Evolutionary conservation across 2,329 filamentous ascomycete species (phyloP).

Genomic region (Thelonectria blattea): DNA sequence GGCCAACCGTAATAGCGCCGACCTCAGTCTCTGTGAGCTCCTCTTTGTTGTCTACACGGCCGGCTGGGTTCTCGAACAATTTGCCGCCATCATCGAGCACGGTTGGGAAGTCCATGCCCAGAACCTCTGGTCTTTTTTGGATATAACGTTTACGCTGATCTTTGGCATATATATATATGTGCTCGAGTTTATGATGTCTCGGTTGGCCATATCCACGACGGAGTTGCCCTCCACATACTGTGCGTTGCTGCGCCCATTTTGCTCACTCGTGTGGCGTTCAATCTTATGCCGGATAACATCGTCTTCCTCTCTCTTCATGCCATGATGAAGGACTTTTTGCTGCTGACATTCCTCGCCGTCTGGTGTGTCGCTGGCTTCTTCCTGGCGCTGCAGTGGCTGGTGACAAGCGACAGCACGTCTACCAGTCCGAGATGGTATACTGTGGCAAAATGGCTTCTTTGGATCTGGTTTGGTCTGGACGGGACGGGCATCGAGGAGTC

Average conservation of each 20-base stretch:
- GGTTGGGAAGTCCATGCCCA: constrained; percentile 73
- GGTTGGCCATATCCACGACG: constrained; percentile 51
- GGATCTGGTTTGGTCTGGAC: constrained; percentile 81
- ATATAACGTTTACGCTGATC: constrained; percentile 70
- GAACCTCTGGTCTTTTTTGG: constrained; percentile 77
- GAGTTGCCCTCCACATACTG: constrained; percentile 68
- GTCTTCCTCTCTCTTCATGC: constrained; percentile 75
- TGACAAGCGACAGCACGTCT: constrained; percentile 37
- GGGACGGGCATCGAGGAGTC: constrained; percentile 60
- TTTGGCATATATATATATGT: constrained; percentile 66
- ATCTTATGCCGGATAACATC: constrained; percentile 76
- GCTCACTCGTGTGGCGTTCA: constrained; percentile 73
- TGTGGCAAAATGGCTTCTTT: constrained; percentile 78
- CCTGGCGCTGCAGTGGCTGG: constrained; percentile 71
- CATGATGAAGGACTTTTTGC: constrained; percentile 76
- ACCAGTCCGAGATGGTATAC: constrained; percentile 52
- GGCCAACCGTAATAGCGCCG: constrained; percentile 56
- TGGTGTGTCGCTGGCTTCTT: constrained; percentile 77
- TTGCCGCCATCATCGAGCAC: constrained; percentile 70
- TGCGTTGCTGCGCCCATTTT: constrained; percentile 72
- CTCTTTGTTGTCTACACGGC: constrained; percentile 68
- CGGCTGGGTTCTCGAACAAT: constrained; percentile 72
- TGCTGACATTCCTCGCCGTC: constrained; percentile 68
- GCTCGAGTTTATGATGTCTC: constrained; percentile 64
- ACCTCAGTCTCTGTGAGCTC: constrained; percentile 59